Base-by-base conservation (phyloP, 179 eudicot species). In the Spinacia oleracea region DNA sequence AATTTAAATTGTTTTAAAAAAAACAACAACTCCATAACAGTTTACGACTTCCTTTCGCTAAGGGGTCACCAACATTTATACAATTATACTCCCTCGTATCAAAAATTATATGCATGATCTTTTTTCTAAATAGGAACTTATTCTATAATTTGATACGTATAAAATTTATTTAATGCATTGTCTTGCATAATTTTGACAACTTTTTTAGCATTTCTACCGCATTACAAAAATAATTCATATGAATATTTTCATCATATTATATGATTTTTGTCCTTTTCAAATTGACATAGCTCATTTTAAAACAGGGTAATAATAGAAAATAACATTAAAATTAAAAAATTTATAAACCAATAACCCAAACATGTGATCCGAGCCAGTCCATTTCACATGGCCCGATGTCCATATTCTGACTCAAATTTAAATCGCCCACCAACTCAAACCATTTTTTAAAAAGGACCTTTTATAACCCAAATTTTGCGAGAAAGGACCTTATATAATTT, bases 361-460 rank as follows among this genome's bases (percentile, higher is more conserved):
- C 70, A 78, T 78, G 81, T 78, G 84, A 82, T 32, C 56, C 38
- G 42, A 76, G 72, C 78, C 82, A 45, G 73, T 75, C 78, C 80
- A 80, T 70, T 64, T 73, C 85, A 83, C 85, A 83, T 83, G 85
- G 83, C 74, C 70, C 67, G 70, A 25, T 64, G 32, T 79, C 80
- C 78, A 53, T 11, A 34, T 76, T 55, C 72, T 70, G 70, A 79
- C 82, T 53, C 75, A 4, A 20, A 62, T 65, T 79, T 79, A 64
- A 79, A 65, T 73, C 55, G 7, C 50, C 67, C 82, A 65, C 66
- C 72, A 73, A 79, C 77, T 50, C 76, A 48, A 65, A 20, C 45
- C 7, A 42, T 14, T 12, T 48, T 43, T 68, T 42, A 23, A 3
- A 43, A 21, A 5, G n/a, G n/a, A n/a, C n/a, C n/a, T n/a, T n/a